Evolutionary conservation across 805 yeast genomes (phyloP).

Genomic region (Brettanomyces nanus): DNA sequence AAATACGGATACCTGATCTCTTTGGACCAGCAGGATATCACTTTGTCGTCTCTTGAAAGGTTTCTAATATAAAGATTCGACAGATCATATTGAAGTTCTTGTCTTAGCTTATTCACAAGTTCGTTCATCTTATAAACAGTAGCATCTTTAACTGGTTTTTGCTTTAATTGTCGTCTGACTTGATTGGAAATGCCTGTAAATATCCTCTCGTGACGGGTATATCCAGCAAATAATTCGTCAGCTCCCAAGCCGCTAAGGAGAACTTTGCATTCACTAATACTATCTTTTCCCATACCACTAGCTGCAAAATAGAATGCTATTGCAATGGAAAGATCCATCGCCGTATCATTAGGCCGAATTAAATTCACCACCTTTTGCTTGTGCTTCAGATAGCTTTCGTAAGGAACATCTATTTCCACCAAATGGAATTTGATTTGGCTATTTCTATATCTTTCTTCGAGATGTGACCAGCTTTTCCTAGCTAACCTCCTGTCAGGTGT

Average conservation of each 20-base stretch:
- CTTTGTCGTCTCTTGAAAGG: conserved; percentile 87
- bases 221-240: conserved; percentile 95
- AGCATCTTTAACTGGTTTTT: conserved; percentile 14
- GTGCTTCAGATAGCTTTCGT: conserved; percentile 49
- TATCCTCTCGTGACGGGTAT: conserved; percentile 67
- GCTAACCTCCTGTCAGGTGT: conserved; percentile 86
- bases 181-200: conserved; percentile 28
- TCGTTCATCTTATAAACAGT: conserved; percentile 8
- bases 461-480: conserved; percentile 45
- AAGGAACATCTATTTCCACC: conserved; percentile 67
- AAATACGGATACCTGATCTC: conserved; percentile 86
- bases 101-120: conserved; percentile 34
- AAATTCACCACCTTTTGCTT: conserved; percentile 47
- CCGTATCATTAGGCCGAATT: conserved; percentile 81
- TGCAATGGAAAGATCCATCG: conserved; percentile 94
- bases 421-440: conserved; percentile 35
- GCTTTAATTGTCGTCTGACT: conserved; percentile 13
- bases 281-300: conserved; percentile 29
- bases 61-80: conserved; percentile 70
- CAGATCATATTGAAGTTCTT: conserved; percentile 65
- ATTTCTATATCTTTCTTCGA: conserved; percentile 36
- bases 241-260: conserved; percentile 93
- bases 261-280: conserved; percentile 41
- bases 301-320: conserved; percentile 93
- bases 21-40: conserved; percentile 76